Base-by-base conservation (phyloP, 306 rosid species). In the Sicyos edulis region DNA sequence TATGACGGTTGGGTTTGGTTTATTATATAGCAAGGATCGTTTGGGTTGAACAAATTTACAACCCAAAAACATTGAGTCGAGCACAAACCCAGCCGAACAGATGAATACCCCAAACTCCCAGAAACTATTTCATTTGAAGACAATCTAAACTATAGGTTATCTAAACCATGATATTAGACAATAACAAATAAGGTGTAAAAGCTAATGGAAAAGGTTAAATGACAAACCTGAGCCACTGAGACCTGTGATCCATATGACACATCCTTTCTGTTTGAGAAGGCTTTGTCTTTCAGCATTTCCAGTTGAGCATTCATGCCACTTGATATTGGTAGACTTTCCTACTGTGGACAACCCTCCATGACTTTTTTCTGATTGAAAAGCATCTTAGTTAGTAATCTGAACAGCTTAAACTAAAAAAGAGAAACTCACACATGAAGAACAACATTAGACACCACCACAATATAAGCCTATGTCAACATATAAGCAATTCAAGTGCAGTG, bases 161-260 rank as follows among this genome's bases (percentile, higher is more conserved):
- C 51, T 44, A 4, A 7, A 10, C 55, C 61, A 50, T 15, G 61
- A 70, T 69, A 51, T 7, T 12, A 12, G 17, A 32, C 13, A 42
- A 65, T 6, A 44, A 49, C 40, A 53, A 70, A 20, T 9, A 13
- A 42, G 1, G 24, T 19, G 65, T 26, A 20, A 17, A 29, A 49
- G 17, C 44, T 20, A 29, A 15, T 47, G 14, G 2, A 53, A 52
- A 54, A 47, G n/a, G 26, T 26, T 70, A 1, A 60, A 37, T 34
- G 51, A 29, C 77, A 69, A 70, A 89, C 96, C 96, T 77, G 96
- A 89, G 62, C 91, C 89, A 47, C 96, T 89, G 66, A 89, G 91
- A 73, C 96, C 96, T 0, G 96, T 89, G 79, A 88, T 76, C 95
- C 95, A 88, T 72, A 88, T 80, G 2, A 86, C 89, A 51, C 95